Evolutionary conservation across 2,329 filamentous ascomycete genomes (phyloP).

Genomic region (Phyllosticta citrichinensis): DNA sequence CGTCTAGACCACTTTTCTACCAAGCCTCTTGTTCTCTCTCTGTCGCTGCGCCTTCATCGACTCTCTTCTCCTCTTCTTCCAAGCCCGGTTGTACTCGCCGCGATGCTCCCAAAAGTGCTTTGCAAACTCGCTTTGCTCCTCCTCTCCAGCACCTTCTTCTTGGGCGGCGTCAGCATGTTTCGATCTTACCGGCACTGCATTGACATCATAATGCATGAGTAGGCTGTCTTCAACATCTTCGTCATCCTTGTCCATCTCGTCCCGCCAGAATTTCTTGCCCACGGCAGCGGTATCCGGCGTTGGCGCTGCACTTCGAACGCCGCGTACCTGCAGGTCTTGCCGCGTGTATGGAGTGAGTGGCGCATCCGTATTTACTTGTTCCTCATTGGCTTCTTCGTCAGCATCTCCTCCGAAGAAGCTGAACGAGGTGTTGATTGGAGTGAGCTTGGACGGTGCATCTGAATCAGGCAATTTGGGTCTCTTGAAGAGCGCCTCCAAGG

Average conservation of each 20-base stretch:
- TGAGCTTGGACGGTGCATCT: slow-evolving; percentile 31
- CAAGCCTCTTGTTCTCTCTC: slow-evolving; percentile 47
- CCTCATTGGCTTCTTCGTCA: slow-evolving; percentile 29
- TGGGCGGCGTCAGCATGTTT: slow-evolving; percentile 18
- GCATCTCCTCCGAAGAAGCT: slow-evolving; percentile 58
- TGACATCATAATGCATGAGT: slow-evolving; percentile 13
- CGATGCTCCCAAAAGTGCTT: slow-evolving; percentile 51
- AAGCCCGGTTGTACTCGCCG: slow-evolving; percentile 38
- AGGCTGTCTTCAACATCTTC: slow-evolving; percentile 20
- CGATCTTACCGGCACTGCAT: not conserved
- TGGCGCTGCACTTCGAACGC: slow-evolving; percentile 77
- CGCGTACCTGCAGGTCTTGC: slow-evolving; percentile 65
- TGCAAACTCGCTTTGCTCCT: slow-evolving; percentile 45
- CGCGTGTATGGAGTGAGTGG: slow-evolving; percentile 79
- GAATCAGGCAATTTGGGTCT: slow-evolving; percentile 37
- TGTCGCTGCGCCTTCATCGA: slow-evolving; percentile 51
- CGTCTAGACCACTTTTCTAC: slow-evolving; percentile 18
- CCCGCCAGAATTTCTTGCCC: slow-evolving; percentile 46
- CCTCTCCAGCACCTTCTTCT: slow-evolving; percentile 14
- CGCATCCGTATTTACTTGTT: slow-evolving; percentile 19
- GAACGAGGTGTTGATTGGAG: slow-evolving; percentile 50
- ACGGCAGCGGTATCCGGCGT: slow-evolving; percentile 88
- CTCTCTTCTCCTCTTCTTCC: slow-evolving; percentile 48
- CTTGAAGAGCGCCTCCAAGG: slow-evolving; percentile 89
- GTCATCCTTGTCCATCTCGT: slow-evolving; percentile 26